Base-by-base conservation (phyloP, 139 green algal genomes). In the Coelastrella sp. region DNA sequence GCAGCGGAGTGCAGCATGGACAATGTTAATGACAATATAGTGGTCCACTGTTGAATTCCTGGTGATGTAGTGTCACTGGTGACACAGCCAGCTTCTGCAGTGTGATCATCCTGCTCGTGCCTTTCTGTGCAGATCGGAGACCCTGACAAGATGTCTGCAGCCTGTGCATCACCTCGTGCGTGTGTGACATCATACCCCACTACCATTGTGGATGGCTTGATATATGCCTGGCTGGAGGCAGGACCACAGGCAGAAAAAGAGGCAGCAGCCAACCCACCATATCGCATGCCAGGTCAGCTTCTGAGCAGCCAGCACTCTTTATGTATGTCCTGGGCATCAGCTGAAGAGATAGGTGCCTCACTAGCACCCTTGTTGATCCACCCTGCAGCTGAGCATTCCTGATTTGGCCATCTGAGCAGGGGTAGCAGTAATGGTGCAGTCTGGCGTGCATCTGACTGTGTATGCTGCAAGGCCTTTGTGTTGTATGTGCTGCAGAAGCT, bases 141-240 rank as follows among this genome's bases (percentile, higher is more conserved):
- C 79, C 60, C 79, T 8, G 27, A 56, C 6, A 84, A 84, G 27
- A 58, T 78, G 58, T 59, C 75, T 49, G 84, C 88, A 6, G 91
- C 91, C 14, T 84, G 68, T 25, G 19, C 70, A 56, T 85, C 59
- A n/a, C 14, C 12, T 6, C 88, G 88, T 73, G 80, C 88, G 6
- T 92, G 91, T 76, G 88, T 89, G 25, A 35, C 79, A 0, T 90
- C 91, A 27, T 93, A 78, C 91, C 91, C 91, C 61, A 87, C 72
- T 19, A 85, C 60, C 0, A 84, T 84, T 49, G 68, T 58, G 4
- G 88, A 83, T 15, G 88, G 84, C 10, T 7, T 92, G 78, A 84
- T 93, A 60, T 92, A 81, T 49, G 91, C 78, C 0, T 93, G 91
- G 91, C 79, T 93, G 24, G 91, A 93, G 66, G 10, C 81, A 35